Percentiles rank a stretch among this genome's conserved stretches.
Evolutionary conservation across 2,329 filamentous ascomycete genomes (phyloP).

Genomic region (Teratosphaeria pseudoeucalypti): DNA sequence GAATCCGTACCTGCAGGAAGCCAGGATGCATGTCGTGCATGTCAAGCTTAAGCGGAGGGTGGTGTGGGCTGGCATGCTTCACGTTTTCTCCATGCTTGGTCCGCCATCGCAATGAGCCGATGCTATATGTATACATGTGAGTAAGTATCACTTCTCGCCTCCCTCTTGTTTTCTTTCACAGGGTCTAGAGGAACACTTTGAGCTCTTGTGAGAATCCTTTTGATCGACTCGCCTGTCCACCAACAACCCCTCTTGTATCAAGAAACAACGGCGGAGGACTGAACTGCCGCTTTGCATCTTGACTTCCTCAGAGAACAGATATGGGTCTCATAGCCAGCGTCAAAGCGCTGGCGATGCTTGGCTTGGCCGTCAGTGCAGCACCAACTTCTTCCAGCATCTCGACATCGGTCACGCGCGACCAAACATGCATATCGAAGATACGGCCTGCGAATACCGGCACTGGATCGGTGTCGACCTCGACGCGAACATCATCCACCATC

Average conservation of each 20-base stretch:
- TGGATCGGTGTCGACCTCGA: not conserved
- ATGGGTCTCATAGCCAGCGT: not conserved
- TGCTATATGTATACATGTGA: not conserved
- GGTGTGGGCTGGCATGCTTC: not conserved
- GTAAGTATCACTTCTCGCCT: not conserved
- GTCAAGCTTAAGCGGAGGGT: not conserved
- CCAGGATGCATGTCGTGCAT: not conserved
- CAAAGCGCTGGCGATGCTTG: not conserved
- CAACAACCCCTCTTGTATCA: not conserved
- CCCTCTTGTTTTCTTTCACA: not conserved
- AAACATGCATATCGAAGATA: not conserved
- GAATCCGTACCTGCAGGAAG: not conserved
- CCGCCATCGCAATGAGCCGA: not conserved
- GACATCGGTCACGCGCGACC: not conserved
- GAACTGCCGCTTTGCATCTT: not conserved
- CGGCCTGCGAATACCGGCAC: not conserved
- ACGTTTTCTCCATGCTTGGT: not conserved
- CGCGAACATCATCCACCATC: not conserved
- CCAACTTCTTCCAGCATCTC: not conserved
- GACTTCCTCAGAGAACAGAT: not conserved
- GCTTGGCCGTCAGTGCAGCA: not conserved
- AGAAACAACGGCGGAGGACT: not conserved
- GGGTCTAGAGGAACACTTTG: not conserved
- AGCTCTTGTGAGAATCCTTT: not conserved
- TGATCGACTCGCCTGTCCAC: not conserved